Conservation (phyloP, 164 flowering plant genomes). For the Magnolia changhungtana region DNA sequence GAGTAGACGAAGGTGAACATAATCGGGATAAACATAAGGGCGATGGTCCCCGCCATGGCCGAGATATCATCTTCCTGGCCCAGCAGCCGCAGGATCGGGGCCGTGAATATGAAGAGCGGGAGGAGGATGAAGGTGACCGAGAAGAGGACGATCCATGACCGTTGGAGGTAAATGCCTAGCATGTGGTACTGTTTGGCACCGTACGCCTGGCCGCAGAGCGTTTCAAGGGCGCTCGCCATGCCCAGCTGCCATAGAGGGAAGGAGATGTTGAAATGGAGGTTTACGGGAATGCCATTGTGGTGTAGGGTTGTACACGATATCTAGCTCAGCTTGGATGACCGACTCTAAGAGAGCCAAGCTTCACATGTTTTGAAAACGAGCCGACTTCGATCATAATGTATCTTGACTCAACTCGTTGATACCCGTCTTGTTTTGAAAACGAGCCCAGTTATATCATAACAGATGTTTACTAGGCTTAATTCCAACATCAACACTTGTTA, state of each 20-base stretch:
- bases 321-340: too few relatives aligned
- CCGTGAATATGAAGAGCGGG: constrained; percentile 40
- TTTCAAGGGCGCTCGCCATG: constrained; percentile 68
- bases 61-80: constrained; percentile 42
- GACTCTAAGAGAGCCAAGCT: too few relatives aligned
- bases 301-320: too few relatives aligned
- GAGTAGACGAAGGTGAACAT: constrained; percentile 30
- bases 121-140: constrained; percentile 24
- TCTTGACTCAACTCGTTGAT: too few relatives aligned
- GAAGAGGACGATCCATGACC: constrained; percentile 52
- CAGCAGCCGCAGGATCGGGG: constrained; percentile 36
- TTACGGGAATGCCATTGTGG: too few relatives aligned
- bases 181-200: constrained; percentile 56
- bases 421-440: too few relatives aligned
- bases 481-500: too few relatives aligned
- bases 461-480: too few relatives aligned
- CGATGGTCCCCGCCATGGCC: constrained; percentile 30
- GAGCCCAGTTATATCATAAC: too few relatives aligned
- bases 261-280: too few relatives aligned
- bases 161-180: constrained; percentile 62
- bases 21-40: constrained; percentile 37
- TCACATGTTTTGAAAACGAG: too few relatives aligned
- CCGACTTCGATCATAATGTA: too few relatives aligned
- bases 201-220: constrained; percentile 67
- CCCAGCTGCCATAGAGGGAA: constrained; percentile 41